phyloP scores from a whole-genome alignment of 208 protist genomes.

The Endotrypanum monterogeii region DNA sequence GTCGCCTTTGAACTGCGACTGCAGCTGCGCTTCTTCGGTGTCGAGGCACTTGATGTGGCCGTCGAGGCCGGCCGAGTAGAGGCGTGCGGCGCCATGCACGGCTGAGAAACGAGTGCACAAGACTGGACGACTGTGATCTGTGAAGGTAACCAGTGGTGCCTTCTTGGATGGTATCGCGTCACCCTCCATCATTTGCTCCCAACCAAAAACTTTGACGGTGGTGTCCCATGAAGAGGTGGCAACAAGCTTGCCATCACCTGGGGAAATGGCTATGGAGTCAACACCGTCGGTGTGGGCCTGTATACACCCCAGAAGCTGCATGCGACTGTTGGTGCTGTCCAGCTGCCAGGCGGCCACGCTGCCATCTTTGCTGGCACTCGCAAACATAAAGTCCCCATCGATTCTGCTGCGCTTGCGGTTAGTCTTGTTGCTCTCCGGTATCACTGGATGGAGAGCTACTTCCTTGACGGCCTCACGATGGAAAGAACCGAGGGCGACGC shows the following conservation, averaged over 20 bases:
- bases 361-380: constrained; percentile 81
- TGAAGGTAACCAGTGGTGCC: constrained; percentile 75
- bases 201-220: constrained; percentile 79
- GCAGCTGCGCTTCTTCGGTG: constrained; percentile 50
- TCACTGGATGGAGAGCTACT: constrained; percentile 50
- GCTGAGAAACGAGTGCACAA: constrained; percentile 70
- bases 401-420: constrained; percentile 37
- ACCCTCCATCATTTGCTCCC: constrained; percentile 40
- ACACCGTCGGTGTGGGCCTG: constrained; percentile 69
- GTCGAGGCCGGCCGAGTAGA: constrained; percentile 80
- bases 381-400: constrained; percentile 53
- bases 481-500: constrained; percentile 71
- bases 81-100: constrained; percentile 33
- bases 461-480: constrained; percentile 81
- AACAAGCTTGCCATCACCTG: constrained; percentile 47
- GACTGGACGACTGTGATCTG: constrained; percentile 80
- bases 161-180: constrained; percentile 55
- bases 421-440: constrained; percentile 14
- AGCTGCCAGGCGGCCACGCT: constrained; percentile 68
- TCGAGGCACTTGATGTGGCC: constrained; percentile 70
- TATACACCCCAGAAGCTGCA: constrained; percentile 56
- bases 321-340: constrained; percentile 31
- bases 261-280: constrained; percentile 69
- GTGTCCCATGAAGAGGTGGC: constrained; percentile 80
- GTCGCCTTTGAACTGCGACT: constrained; percentile 51